Conservation (phyloP, 2,329 filamentous ascomycete species). For the Sporothrix sp. region DNA sequence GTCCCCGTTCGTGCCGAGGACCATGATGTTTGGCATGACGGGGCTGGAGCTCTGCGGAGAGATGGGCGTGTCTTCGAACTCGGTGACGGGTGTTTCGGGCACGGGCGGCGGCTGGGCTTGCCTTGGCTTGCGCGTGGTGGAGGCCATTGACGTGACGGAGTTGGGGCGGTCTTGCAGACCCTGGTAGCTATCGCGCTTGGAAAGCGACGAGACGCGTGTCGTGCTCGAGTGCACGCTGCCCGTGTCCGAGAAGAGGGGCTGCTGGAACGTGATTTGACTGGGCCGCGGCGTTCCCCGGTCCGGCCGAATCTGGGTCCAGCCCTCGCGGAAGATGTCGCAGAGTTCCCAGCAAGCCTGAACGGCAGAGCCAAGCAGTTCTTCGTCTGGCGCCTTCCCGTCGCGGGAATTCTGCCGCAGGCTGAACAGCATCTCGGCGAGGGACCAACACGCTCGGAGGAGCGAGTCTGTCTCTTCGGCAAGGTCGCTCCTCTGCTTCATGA, state of each 20-base stretch:
- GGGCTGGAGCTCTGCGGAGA: constrained; percentile 70
- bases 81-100: constrained; percentile 87
- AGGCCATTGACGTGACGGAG: constrained; percentile 13
- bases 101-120: constrained; percentile 41
- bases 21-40: constrained; percentile 73
- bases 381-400: constrained; percentile 63
- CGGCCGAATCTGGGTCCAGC: constrained; percentile 80
- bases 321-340: constrained; percentile 84
- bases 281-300: constrained; percentile 79
- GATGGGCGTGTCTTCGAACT: constrained; percentile 83
- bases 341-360: constrained; percentile 93
- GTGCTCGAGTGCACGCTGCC: constrained; percentile 25
- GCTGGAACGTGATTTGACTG: constrained; percentile 64
- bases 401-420: constrained; percentile 73
- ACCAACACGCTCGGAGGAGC: constrained; percentile 78
- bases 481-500: constrained; percentile 89
- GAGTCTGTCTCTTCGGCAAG: constrained; percentile 74
- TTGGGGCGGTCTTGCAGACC: constrained; percentile 30
- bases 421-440: constrained; percentile 85
- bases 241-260: constrained; percentile 30
- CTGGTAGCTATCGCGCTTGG: constrained; percentile 45
- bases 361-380: constrained; percentile 76
- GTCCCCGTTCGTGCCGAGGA: constrained; percentile 59
- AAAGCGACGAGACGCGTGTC: constrained; percentile 37
- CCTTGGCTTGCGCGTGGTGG: constrained; percentile 24